Evolutionary conservation across 306 rosid species (phyloP), one percentile per base, ranked within the genome.

Genomic region (Dalbergia oliveri): DNA sequence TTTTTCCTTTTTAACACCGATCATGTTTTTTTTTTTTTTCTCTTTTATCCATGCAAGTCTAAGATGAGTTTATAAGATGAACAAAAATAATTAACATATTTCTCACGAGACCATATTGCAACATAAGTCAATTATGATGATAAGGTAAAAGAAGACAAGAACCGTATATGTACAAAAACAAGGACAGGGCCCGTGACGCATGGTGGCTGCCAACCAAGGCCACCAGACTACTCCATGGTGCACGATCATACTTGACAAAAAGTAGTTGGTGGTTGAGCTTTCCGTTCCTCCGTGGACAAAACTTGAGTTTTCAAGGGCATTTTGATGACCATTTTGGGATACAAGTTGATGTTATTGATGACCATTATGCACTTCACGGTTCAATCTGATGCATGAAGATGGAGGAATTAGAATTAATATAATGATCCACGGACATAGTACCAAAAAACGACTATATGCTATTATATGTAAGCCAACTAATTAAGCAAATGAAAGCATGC

Each of bases 121-220:
- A 8, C 23, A 34, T 44, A 19, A 18, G 45, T 9, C 12, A 72
- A 49, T 64, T 58, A 49, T 66, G 54, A 67, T 62, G 53, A 72
- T 14, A 39, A 49, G 60, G 51, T 31, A 14, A 50, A 81, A 34
- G 68, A 64, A 63, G 71, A 53, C 21, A 68, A 58, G 69, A 70
- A 70, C 49, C 66, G n/a, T 8, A 43, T 43, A 78, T 19, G 44
- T 23, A 3, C n/a, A 49, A 83, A 83, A 45, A 58, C 35, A 80
- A 57, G 11, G 72, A 65, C 50, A 60, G 79, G 79, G 62, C 63
- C 87, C 84, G 49, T 41, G 44, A 44, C 31, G 67, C 16, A n/a
- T 6, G 78, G 77, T 79, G 74, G 57, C 66, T 57, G 75, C 54
- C 78, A 73, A 75, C 75, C 74, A 31, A 66, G 9, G 65, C 73